These are phyloP conservation scores for Pseudogymnoascus sp. DNA, from an alignment of 2,329 filamentous ascomycete species.

Conservation along the genomic window DNA sequence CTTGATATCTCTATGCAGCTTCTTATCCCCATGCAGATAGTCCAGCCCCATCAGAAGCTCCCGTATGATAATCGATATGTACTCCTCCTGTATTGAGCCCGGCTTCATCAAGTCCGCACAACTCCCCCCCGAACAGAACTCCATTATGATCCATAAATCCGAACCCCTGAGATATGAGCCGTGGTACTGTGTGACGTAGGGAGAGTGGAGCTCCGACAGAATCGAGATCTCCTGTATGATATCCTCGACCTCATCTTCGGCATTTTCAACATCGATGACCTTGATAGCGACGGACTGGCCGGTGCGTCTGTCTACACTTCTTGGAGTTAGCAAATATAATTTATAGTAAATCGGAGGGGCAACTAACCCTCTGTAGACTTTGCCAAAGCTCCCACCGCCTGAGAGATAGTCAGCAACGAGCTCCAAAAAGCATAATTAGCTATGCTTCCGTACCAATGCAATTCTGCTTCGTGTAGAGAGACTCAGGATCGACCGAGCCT, in stretches of 20 bases:
- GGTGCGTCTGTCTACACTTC: constrained; percentile 81
- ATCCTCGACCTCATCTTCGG: constrained; percentile 98
- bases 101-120: constrained; percentile 95
- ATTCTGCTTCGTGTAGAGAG: constrained; percentile 86
- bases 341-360: constrained; percentile 10
- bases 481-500: constrained; percentile 70
- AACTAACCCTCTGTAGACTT: constrained; percentile 90
- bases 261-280: constrained; percentile 96
- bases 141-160: constrained; percentile 99
- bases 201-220: constrained; percentile 88
- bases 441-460: constrained; percentile 59
- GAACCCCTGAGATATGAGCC: constrained; percentile 94
- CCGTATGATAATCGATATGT: constrained; percentile 90
- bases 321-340: constrained; percentile 18
- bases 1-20: constrained; percentile 94
- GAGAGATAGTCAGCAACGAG: constrained; percentile 22
- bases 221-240: constrained; percentile 99
- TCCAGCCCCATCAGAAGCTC: constrained; percentile 85
- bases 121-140: constrained; percentile 94
- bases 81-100: constrained; percentile 82
- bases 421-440: constrained; percentile 10
- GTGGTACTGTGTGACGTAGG: constrained; percentile 96
- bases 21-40: constrained; percentile 91
- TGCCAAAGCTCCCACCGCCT: constrained; percentile 97
- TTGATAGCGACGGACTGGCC: constrained; percentile 96